Evolutionary conservation across 2,329 filamentous ascomycete genomes (phyloP), one percentile per base, ranked within the genome.

Genomic region (Trichoderma pleuroti): DNA sequence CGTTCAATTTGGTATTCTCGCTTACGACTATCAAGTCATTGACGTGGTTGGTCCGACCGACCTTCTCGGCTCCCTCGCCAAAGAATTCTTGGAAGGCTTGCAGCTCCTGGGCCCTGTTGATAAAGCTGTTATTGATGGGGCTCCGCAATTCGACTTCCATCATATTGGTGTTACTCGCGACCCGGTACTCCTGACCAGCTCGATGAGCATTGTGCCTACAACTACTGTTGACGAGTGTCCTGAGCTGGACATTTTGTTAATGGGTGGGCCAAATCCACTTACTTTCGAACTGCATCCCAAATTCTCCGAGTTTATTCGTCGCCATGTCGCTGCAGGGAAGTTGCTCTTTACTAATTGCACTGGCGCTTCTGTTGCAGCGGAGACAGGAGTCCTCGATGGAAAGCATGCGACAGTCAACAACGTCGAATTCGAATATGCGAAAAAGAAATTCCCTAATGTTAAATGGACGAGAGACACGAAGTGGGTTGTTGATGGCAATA

Each of bases 401-500:
- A 80, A 74, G 67, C 78, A 72, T 1, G 84, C 84, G 0, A 85
- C 84, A 0, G 77, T 80, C 3, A 85, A 85, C 70, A 80, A 84
- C 69, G 68, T 75, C 0, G 74, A 74, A 3, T 77, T 79, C 57
- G 74, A 76, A 1, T 74, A 74, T 66, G 75, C 80, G 0, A 78
- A 76, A 66, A 72, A 77, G 30, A 71, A 74, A 9, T 79, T 76
- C 5, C 81, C 84, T 0, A 77, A 81, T 1, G 82, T 85, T 12
- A 80, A 83, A 5, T 86, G 83, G 84, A 79, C 79, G 1, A 76
- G 73, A 32, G 78, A 82, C 30, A 80, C 79, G 70, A 81, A 84
- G 72, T 86, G 83, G 82, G 76, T 84, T 68, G 70, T 81, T 1
- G 82, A 85, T 62, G 81, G 78, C 1, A 84, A 84, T 46, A 78